Evolutionary conservation across 768 basidiomycete genomes (phyloP).

Genomic region (Termitomyces sp.): DNA sequence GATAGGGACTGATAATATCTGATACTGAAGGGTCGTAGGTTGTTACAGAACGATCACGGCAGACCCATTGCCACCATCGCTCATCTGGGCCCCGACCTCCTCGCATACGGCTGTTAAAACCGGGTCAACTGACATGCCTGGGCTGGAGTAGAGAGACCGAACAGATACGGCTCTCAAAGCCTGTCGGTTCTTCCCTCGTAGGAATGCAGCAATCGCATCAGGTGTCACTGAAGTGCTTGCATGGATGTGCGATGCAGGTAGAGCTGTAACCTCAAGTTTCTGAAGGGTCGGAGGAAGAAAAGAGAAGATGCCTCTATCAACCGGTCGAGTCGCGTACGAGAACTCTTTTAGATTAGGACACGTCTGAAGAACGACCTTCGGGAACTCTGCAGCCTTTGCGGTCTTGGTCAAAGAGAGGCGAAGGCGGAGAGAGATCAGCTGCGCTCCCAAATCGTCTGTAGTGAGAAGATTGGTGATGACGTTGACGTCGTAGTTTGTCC

Average conservation of each 20-base stretch:
- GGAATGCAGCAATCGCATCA: slow-evolving; percentile 1
- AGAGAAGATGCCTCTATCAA: slow-evolving; percentile 1
- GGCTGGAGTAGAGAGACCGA: slow-evolving; percentile 3
- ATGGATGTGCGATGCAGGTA: slow-evolving; percentile 4
- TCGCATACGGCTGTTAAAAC: slow-evolving; percentile 6
- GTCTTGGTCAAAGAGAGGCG: slow-evolving; percentile 2
- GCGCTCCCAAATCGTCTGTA: slow-evolving; percentile 1
- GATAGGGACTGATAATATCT: not conserved
- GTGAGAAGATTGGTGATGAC: slow-evolving; percentile 1
- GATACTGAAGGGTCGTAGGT: not conserved
- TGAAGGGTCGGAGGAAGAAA: slow-evolving; percentile 5
- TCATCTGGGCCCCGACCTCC: slow-evolving; percentile 6
- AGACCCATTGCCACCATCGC: slow-evolving; percentile 8
- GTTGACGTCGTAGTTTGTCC: slow-evolving; percentile 5
- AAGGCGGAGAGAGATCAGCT: not conserved
- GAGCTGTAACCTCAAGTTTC: slow-evolving; percentile 6
- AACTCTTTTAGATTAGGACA: slow-evolving; percentile 8
- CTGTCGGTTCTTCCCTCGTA: slow-evolving; percentile 3
- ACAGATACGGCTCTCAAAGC: slow-evolving; percentile 1
- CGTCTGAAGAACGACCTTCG: slow-evolving; percentile 1
- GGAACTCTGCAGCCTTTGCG: not conserved
- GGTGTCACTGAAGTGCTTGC: slow-evolving; percentile 6
- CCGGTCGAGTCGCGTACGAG: slow-evolving; percentile 5
- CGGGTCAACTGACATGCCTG: slow-evolving; percentile 2
- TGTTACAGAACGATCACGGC: slow-evolving; percentile 4